Conservation (phyloP, 306 rosid species). For the Mucuna pruriens region DNA sequence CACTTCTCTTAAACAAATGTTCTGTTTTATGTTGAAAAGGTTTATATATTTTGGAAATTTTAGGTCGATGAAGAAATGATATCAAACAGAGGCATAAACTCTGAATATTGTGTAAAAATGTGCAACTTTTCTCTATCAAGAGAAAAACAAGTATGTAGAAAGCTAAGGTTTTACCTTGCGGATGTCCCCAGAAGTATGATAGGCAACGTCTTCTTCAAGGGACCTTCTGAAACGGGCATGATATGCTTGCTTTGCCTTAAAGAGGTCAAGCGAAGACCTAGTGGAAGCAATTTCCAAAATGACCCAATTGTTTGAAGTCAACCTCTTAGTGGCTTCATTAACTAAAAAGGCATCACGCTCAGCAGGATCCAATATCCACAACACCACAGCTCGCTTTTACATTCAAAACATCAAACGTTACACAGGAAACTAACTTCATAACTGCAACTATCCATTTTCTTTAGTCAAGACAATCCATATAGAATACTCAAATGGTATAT, state of each 20-base stretch:
- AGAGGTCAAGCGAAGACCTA: constrained; percentile 64
- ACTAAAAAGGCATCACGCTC: constrained; percentile 73
- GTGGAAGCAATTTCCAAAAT: constrained; percentile 69
- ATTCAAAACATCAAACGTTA: constrained; percentile 29
- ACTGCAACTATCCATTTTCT: constrained; percentile 7
- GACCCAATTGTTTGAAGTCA: constrained; percentile 47
- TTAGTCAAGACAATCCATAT: constrained; percentile 12
- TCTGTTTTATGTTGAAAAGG: constrained; percentile 17
- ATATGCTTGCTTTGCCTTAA: constrained; percentile 62
- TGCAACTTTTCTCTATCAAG: constrained; percentile 13
- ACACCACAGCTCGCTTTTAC: constrained; percentile 42
- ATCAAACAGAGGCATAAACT: constrained; percentile 23
- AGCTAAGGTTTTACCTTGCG: constrained; percentile 58
- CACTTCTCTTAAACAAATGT: background rate
- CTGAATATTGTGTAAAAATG: constrained; percentile 8
- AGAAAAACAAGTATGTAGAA: background rate
- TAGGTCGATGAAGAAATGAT: background rate
- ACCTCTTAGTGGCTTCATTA: constrained; percentile 58
- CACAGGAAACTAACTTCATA: constrained; percentile 7
- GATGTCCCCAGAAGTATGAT: constrained; percentile 60
- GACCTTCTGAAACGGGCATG: constrained; percentile 66
- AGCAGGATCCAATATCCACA: constrained; percentile 70
- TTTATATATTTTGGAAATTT: background rate
- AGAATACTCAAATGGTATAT: constrained; percentile 10
- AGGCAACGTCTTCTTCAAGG: constrained; percentile 78